Conservation (phyloP, 2,329 filamentous ascomycete genomes). For the Stagonosporopsis chrysanthemi region DNA sequence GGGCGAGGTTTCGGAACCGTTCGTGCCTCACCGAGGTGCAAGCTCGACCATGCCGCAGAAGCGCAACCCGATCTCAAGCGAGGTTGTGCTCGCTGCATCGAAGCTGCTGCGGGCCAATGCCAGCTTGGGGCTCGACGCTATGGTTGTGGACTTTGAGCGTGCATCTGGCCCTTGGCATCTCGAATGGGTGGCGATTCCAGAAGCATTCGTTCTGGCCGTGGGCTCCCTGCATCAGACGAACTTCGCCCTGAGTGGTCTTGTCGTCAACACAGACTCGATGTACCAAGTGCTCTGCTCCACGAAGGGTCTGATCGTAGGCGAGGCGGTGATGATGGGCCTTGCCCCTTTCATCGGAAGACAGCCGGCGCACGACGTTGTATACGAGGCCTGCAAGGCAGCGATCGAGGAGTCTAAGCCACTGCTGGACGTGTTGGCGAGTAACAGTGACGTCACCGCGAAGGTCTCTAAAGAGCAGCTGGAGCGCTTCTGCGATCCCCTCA, state of each 20-base stretch:
- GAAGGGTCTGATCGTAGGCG: neutral
- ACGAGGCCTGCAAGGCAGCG: neutral
- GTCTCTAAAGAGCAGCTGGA: neutral
- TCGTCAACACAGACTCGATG: neutral
- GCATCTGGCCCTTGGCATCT: neutral
- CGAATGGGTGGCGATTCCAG: neutral
- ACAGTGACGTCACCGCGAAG: neutral
- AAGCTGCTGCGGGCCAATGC: neutral
- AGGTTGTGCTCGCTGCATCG: neutral
- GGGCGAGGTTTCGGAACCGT: neutral
- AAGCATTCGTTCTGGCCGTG: neutral
- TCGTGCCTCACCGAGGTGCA: neutral
- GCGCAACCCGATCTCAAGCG: neutral
- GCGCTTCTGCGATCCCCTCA: neutral
- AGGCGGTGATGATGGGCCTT: neutral
- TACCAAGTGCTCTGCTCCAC: neutral
- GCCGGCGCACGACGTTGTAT: neutral
- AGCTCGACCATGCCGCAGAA: neutral
- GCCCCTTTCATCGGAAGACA: neutral
- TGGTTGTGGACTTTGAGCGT: neutral
- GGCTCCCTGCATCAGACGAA: neutral
- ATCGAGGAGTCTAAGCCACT: neutral
- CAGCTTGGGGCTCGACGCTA: neutral
- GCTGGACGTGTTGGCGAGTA: neutral
- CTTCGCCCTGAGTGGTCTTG: neutral